Conservation (phyloP, 805 yeast genomes). For the Wickerhamiella bombiphila region DNA sequence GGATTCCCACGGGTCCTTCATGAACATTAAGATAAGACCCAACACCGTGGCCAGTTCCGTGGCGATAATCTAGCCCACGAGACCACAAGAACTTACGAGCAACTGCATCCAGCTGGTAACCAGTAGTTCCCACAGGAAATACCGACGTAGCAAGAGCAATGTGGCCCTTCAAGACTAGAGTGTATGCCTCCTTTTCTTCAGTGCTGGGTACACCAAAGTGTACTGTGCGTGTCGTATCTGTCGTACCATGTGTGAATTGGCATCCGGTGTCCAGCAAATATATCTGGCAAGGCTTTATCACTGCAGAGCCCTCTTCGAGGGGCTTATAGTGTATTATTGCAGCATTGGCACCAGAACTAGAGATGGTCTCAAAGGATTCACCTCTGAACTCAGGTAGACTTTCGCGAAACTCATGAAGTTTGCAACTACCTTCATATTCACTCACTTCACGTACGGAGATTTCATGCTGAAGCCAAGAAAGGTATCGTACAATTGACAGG, state of each 20-base stretch:
- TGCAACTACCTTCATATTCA: slow-evolving; percentile 45
- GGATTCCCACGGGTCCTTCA: slow-evolving; percentile 84
- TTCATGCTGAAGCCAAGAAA: slow-evolving; percentile 69
- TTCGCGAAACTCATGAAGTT: slow-evolving; percentile 33
- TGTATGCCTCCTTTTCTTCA: slow-evolving; percentile 54
- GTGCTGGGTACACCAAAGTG: slow-evolving; percentile 46
- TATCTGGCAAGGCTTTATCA: slow-evolving; percentile 51
- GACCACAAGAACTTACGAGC: slow-evolving; percentile 77
- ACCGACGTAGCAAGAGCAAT: slow-evolving; percentile 66
- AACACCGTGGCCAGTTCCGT: slow-evolving; percentile 98
- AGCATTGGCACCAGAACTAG: slow-evolving; percentile 63
- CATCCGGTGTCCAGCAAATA: slow-evolving; percentile 84
- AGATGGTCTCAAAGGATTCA: slow-evolving; percentile 57
- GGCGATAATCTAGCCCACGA: slow-evolving; percentile 72
- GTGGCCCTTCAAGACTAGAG: slow-evolving; percentile 84
- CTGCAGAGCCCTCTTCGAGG: slow-evolving; percentile 35
- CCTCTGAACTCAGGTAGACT: slow-evolving; percentile 33
- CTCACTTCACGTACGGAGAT: slow-evolving; percentile 29
- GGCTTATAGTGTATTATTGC: slow-evolving; percentile 70
- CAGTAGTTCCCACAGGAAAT: slow-evolving; percentile 65
- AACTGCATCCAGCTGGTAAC: slow-evolving; percentile 60
- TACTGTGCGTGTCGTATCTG: slow-evolving; percentile 83
- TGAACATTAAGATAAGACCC: slow-evolving; percentile 85
- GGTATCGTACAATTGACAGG: slow-evolving; percentile 52
- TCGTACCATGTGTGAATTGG: slow-evolving; percentile 86